These are phyloP conservation scores for Brettanomyces naardenensis DNA, from an alignment of 805 yeast genomes.

Conservation along the genomic window DNA sequence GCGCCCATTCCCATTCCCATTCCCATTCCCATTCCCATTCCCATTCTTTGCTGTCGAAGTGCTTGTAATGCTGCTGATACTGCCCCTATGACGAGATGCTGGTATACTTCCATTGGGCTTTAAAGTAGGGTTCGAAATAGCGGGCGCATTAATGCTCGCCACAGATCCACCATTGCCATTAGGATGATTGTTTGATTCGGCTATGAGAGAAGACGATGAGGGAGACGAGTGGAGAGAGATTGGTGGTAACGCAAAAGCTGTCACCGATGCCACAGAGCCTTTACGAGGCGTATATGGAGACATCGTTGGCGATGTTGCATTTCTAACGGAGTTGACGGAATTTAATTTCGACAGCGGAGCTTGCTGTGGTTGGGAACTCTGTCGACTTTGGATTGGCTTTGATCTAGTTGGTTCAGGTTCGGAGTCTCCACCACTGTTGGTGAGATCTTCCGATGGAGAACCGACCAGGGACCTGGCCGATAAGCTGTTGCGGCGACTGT, in stretches of 20 bases:
- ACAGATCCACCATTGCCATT: background rate
- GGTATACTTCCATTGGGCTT: too few relatives aligned
- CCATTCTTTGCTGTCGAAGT: background rate
- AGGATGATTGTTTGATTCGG: background rate
- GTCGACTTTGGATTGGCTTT: background rate
- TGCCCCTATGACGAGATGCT: too few relatives aligned
- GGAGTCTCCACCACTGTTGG: constrained; percentile 1
- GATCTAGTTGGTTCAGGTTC: background rate
- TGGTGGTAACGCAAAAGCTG: background rate
- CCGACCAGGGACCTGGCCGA: background rate
- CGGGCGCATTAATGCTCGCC: background rate
- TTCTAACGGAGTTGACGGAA: background rate
- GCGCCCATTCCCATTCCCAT: background rate
- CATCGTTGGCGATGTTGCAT: background rate
- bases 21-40: too few relatives aligned
- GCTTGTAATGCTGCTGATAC: constrained; percentile 2
- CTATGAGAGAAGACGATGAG: background rate
- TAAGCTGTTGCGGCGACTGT: background rate
- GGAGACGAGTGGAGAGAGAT: background rate
- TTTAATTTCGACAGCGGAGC: background rate
- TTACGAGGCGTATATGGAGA: background rate
- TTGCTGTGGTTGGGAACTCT: background rate
- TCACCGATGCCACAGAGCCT: background rate
- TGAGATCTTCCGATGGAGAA: constrained; percentile 1
- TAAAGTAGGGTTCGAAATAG: too few relatives aligned